phyloP scores from a whole-genome alignment of 2,329 filamentous ascomycete genomes.

The Thyridium curvatum region DNA sequence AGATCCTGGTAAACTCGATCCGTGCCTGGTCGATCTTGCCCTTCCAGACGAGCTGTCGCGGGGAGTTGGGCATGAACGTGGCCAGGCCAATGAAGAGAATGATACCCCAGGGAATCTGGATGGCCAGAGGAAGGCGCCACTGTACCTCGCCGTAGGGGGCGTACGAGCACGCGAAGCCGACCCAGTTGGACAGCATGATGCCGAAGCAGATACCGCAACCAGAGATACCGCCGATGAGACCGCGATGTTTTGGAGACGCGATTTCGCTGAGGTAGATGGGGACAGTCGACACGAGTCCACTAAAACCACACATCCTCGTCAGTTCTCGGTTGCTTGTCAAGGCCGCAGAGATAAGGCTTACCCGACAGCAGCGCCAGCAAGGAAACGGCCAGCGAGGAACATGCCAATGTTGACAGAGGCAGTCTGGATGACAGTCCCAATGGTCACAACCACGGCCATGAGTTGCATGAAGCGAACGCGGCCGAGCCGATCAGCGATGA shows the following conservation, averaged over 20 bases:
- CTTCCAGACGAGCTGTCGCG: conserved; percentile 41
- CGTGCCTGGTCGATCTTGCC: conserved; percentile 42
- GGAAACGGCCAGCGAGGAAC: conserved; percentile 41
- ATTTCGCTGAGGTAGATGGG: conserved; percentile 52
- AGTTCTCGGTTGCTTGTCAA: too few species aligned
- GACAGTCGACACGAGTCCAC: conserved; percentile 42
- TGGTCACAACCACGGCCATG: conserved; percentile 47
- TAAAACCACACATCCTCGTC: too few species aligned
- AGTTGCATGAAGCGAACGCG: conserved; percentile 48
- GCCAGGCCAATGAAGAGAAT: conserved; percentile 45
- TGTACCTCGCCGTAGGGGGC: conserved; percentile 45
- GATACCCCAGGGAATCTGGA: conserved; percentile 50
- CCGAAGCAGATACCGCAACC: conserved; percentile 49
- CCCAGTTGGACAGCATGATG: conserved; percentile 51
- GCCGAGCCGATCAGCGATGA: conserved; percentile 45
- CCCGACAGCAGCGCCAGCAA: conserved; percentile 41
- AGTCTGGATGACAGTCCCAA: conserved; percentile 47
- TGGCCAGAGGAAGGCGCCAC: conserved; percentile 47
- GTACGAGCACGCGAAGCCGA: conserved; percentile 47
- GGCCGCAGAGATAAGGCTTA: too few species aligned
- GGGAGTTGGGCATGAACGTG: conserved; percentile 51
- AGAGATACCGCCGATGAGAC: conserved; percentile 46
- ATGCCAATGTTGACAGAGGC: conserved; percentile 47
- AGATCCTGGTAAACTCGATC: conserved; percentile 38
- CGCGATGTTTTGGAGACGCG: conserved; percentile 37